Evolutionary conservation across 1,139 yeast genomes (phyloP), one percentile per base, ranked within the genome.

Genomic region (Schwanniomyces etchellsii): DNA sequence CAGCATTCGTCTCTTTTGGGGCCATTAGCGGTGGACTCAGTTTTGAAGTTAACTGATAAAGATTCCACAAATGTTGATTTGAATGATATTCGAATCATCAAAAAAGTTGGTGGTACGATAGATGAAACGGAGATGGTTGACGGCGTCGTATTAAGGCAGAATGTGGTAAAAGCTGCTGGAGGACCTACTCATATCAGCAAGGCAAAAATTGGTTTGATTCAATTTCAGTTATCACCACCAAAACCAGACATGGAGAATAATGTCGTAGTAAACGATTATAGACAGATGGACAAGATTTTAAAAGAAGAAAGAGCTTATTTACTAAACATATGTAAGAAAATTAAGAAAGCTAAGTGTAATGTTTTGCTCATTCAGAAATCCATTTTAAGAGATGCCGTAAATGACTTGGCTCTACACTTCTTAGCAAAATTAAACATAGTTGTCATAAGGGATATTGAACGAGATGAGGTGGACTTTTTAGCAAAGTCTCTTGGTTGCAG

Each of bases 241-340:
- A 91, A 91, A 56, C 99, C 99, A 24, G 99, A 91, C 54, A 85
- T 93, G 82, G 98, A 91, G 61, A 91, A 91, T 55, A 91, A 89
- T 53, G 93, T 91, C 35, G 95, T 93, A 32, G 97, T 91, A 33
- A 91, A 85, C 54, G 99, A 91, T 58, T 91, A 91, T 64, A 77
- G 98, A 62, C 98, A 93, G 60, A 91, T 91, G 99, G 99, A 91
- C 62, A 91, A 89, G 66, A 91, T 91, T 46, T 70, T 91, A 52
- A 93, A 93, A 55, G 99, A 91, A 60, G 99, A 91, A 68, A 79
- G 99, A 55, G 93, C 95, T 17, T 91, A 91, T 55, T 65, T 91
- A 52, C 74, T 91, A 52, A 89, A 91, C 58, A 83, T 93, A 54
- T 89, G 96, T 70, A 91, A 91, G 60, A 86, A 85, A 57, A 88